Base-by-base conservation (phyloP, 768 basidiomycete genomes). In the Tephrocybe sp. region DNA sequence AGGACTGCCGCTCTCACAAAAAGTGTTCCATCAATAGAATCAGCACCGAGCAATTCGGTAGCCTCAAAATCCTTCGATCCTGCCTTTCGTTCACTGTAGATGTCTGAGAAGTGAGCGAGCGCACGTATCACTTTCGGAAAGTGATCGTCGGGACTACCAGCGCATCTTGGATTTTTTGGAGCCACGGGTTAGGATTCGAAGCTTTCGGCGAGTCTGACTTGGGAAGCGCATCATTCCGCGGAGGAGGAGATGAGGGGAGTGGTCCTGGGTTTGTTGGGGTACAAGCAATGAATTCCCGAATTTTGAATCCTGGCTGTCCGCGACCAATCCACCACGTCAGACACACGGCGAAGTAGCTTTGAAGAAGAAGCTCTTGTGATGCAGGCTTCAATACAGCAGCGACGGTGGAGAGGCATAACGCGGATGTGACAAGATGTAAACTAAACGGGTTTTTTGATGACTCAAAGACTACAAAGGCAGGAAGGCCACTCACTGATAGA, bases 71-170 rank as follows among this genome's bases (percentile, higher is more conserved):
- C 62, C 4, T 47, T 30, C 15, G 53, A 34, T 20, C 64, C 61
- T 6, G 59, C 45, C 3, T 50, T 60, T 73, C 77, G 40, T 20
- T 36, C 62, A 67, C 72, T 60, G 44, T 62, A 65, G 10, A 65
- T 8, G 12, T 59, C 37, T 7, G 52, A 51, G 21, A 30, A 79
- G 53, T 70, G 67, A 10, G 71, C 68, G 1, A 78, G 62, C 0
- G 75, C 57, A 28, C 77, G 66, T 42, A 73, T 62, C 1, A 65
- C 34, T 50, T 75, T 77, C 1, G 70, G 61, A 11, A 74, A 53
- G 50, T 76, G 74, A 30, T 87, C 83, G 54, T 84, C 80, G 0
- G 82, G 82, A 86, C 78, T 1, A 75, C 73, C 34, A 85, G 62
- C 2, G 79, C 68, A 4, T 72, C 73, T 44, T 82, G 70, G 26